Percentiles rank a stretch among this genome's conserved stretches.
phyloP scores from a whole-genome alignment of 495 filamentous ascomycete species.

The Pyrenula aspistea region DNA sequence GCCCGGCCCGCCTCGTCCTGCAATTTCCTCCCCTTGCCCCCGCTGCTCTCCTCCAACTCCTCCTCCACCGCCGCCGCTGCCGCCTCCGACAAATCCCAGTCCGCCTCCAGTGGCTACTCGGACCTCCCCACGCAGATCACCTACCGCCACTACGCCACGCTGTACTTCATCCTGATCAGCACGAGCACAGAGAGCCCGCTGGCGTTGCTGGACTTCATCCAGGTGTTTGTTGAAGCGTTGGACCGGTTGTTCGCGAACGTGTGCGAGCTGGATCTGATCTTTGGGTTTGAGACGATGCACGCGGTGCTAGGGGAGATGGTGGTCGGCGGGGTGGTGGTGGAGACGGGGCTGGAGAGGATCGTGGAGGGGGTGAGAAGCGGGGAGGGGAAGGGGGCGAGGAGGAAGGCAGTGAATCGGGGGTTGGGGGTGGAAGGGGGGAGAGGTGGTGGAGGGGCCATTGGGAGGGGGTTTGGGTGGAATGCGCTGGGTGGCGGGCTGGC shows the following conservation, averaged over 20 bases:
- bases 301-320: constrained; percentile 88
- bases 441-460: constrained; percentile 12
- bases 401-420: constrained; percentile 14
- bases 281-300: constrained; percentile 96
- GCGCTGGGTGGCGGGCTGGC: constrained; percentile 6
- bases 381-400: constrained; percentile 51
- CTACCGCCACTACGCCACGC: constrained; percentile 95
- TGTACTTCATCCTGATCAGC: constrained; percentile 96
- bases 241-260: constrained; percentile 96
- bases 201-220: constrained; percentile 89
- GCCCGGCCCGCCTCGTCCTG: constrained; percentile 79
- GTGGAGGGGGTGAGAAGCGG: constrained; percentile 72
- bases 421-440: constrained; percentile 34
- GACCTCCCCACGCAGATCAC: constrained; percentile 92
- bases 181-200: constrained; percentile 96
- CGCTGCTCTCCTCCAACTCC: constrained; percentile 52
- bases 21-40: constrained; percentile 86
- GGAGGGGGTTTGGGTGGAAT: constrained; percentile 11
- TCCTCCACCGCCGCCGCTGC: constrained; percentile 26
- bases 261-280: constrained; percentile 95
- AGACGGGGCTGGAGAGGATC: constrained; percentile 80
- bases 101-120: constrained; percentile 46
- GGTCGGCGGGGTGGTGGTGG: constrained; percentile 88
- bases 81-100: constrained; percentile 19
- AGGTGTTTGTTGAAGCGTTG: constrained; percentile 92